Percentiles rank a stretch among this genome's conserved stretches.
Evolutionary conservation across 2,329 filamentous ascomycete genomes (phyloP).

Genomic region (Fusarium cicatricum): DNA sequence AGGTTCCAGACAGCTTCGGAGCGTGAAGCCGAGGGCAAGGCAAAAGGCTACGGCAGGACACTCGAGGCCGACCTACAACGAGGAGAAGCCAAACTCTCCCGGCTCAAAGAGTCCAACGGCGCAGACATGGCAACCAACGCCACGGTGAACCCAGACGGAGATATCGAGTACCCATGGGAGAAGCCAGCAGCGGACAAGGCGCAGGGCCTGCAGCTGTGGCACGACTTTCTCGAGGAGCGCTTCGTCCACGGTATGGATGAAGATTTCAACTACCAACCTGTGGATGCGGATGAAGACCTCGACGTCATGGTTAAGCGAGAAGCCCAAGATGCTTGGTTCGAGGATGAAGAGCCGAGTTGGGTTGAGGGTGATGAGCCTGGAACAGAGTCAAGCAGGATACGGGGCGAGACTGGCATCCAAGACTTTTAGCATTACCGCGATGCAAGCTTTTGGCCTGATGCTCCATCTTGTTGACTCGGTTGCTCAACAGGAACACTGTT

Average conservation of each 20-base stretch:
- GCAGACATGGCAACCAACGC: not conserved
- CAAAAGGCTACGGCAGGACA: slow-evolving; percentile 80
- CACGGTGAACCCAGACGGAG: slow-evolving; percentile 4
- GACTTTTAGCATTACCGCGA: slow-evolving; percentile 63
- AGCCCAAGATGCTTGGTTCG: slow-evolving; percentile 79
- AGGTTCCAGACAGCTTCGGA: slow-evolving; percentile 78
- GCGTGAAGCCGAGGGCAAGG: slow-evolving; percentile 74
- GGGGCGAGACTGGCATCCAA: slow-evolving; percentile 75
- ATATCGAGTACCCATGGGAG: slow-evolving; percentile 52
- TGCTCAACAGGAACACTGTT: no score
- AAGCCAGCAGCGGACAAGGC: slow-evolving; percentile 56
- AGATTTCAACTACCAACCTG: slow-evolving; percentile 78
- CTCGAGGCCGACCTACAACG: slow-evolving; percentile 80
- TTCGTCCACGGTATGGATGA: slow-evolving; percentile 79
- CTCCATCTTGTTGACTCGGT: no score
- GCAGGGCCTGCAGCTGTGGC: slow-evolving; percentile 75
- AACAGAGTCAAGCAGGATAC: slow-evolving; percentile 31
- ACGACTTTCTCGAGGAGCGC: slow-evolving; percentile 73
- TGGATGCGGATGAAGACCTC: slow-evolving; percentile 77
- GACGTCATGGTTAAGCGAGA: slow-evolving; percentile 70
- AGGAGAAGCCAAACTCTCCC: slow-evolving; percentile 77
- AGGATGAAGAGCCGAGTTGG: slow-evolving; percentile 78
- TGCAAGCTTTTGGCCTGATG: no score
- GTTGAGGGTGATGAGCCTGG: slow-evolving; percentile 51
- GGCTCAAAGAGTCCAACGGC: slow-evolving; percentile 44